Evolutionary conservation across 768 basidiomycete species (phyloP), one percentile per base, ranked within the genome.

Genomic region (Tulasnella sp.): DNA sequence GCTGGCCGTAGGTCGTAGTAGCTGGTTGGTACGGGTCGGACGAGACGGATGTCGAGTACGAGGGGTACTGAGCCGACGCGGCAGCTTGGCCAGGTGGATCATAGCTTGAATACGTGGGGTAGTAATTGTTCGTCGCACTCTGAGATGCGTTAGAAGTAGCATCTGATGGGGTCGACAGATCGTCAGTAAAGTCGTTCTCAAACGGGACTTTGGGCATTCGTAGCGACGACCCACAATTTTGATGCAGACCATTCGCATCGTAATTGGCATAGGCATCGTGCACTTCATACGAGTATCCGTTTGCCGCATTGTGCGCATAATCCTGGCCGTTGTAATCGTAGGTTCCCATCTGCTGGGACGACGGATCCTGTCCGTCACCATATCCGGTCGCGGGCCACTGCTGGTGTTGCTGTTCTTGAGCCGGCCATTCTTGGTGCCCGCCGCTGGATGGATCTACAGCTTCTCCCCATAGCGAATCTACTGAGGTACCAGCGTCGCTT

Each of bases 241-340:
- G 67, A 57, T 77, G 67, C 40, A 73, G 76, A 32, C 69, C 26
- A n/a, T 69, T n/a, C 26, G 76, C 37, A 55, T 71, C 61, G 26
- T 40, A 32, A 80, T 84, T 81, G 61, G 78, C 75, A 70, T 81
- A 57, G 26, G 15, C 55, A 57, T 57, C 26, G 55, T 57, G 55
- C 20, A 1, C 55, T 57, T 6, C 55, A 57, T 57, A 57, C 10
- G 55, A 13, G 55, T 57, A 18, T 80, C 72, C 80, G 81, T 72
- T 83, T 80, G 23, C 81, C 82, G 69, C 83, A 76, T 55, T 83
- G 82, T 29, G 84, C 80, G 77, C 84, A 82, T 82, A 83, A 44
- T 81, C 84, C 70, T 85, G 84, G 73, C 83, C 81, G 55, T 81
- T 79, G 70, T 82, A 77, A 39, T 57, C 32, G 39, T 77, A 57